phyloP scores from a whole-genome alignment of 805 yeast genomes.

The Pichia californica region DNA sequence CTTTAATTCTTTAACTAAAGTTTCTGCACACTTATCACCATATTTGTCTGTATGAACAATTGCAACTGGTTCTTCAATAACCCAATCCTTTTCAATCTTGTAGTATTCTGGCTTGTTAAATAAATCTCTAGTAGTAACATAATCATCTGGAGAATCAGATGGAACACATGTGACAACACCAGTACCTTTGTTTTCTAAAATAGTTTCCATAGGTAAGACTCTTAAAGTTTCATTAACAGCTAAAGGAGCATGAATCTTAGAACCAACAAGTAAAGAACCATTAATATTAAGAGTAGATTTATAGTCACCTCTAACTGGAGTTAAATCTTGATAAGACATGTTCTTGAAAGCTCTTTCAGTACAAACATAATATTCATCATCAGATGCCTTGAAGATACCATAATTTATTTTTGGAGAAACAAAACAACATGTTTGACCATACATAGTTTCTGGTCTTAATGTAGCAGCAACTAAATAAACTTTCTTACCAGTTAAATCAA shows the following conservation, averaged over 20 bases:
- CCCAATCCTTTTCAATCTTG: constrained; percentile 83
- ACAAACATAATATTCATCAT: constrained; percentile 67
- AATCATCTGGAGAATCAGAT: constrained; percentile 98
- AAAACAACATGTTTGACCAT: constrained; percentile 97
- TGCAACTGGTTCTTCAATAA: constrained; percentile 61
- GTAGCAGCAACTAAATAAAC: constrained; percentile 91
- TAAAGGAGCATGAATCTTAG: constrained; percentile 80
- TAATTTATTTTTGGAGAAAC: constrained; percentile 92
- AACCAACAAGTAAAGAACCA: constrained; percentile 78
- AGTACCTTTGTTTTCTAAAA: constrained; percentile 91
- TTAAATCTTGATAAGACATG: constrained; percentile 91
- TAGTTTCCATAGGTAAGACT: constrained; percentile 96
- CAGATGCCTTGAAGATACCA: constrained; percentile 85
- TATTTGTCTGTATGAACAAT: constrained; percentile 76
- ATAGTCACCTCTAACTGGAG: constrained; percentile 81
- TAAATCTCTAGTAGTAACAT: constrained; percentile 75
- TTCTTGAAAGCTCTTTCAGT: constrained; percentile 96
- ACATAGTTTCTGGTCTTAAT: constrained; percentile 97
- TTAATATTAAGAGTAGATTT: constrained; percentile 49
- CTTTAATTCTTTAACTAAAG: constrained; percentile 76
- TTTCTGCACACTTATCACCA: constrained; percentile 85
- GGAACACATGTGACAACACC: constrained; percentile 99
- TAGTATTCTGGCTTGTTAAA: constrained; percentile 87
- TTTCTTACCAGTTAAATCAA: constrained; percentile 49
- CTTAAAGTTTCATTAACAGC: constrained; percentile 64